phyloP scores from a whole-genome alignment of 192 early-diverging fungal species.

The Coemansia sp. region DNA sequence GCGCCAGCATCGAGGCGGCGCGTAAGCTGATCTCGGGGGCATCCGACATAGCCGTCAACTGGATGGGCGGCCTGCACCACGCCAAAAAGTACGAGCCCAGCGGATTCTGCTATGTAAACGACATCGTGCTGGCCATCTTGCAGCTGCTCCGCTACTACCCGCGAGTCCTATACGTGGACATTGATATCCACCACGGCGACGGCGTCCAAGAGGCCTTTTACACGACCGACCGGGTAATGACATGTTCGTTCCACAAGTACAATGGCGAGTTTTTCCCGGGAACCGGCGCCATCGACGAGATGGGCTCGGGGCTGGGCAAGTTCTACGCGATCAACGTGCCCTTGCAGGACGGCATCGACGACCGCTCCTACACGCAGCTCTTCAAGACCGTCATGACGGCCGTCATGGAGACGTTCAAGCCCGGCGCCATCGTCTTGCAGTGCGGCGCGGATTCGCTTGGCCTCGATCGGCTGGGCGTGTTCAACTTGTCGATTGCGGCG shows the following conservation, averaged over 20 bases:
- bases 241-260: slow-evolving; percentile 93
- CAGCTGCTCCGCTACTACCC: slow-evolving; percentile 70
- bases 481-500: slow-evolving; percentile 88
- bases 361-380: slow-evolving; percentile 70
- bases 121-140: slow-evolving; percentile 84
- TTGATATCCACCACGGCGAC: slow-evolving; percentile 91
- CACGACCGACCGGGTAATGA: slow-evolving; percentile 91
- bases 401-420: slow-evolving; percentile 92
- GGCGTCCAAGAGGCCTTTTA: slow-evolving; percentile 96
- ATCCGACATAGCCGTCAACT: slow-evolving; percentile 90
- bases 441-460: slow-evolving; percentile 97
- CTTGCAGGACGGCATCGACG: slow-evolving; percentile 92
- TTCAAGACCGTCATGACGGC: slow-evolving; percentile 79
- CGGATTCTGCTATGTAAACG: slow-evolving; percentile 95
- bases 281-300: slow-evolving; percentile 87
- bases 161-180: slow-evolving; percentile 93
- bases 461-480: slow-evolving; percentile 91
- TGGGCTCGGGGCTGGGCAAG: slow-evolving; percentile 82
- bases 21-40: slow-evolving; percentile 74
- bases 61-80: slow-evolving; percentile 87
- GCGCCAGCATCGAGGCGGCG: slow-evolving; percentile 91
- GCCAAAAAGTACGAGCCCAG: slow-evolving; percentile 82
- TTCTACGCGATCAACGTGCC: slow-evolving; percentile 95
- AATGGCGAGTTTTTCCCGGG: slow-evolving; percentile 95
- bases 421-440: slow-evolving; percentile 90